Evolutionary conservation across 2,329 filamentous ascomycete species (phyloP).

Genomic region (Fusarium tanahbumbuense): DNA sequence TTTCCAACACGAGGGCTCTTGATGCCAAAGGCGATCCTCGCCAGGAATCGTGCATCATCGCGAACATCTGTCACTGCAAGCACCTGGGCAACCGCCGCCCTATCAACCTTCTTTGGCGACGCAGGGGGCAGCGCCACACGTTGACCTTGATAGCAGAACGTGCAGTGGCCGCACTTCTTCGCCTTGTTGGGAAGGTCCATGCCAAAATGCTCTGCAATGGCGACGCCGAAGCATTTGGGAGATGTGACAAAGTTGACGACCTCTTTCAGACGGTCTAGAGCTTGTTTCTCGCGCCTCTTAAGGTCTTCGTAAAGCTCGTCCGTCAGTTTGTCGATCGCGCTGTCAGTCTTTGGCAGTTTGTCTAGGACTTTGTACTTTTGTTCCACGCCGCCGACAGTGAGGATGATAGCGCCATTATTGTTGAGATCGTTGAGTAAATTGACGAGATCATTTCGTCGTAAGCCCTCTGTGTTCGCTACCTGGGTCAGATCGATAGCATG

Average conservation of each 20-base stretch:
- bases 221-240: slow-evolving; percentile 61
- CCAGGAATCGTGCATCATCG: slow-evolving; percentile 69
- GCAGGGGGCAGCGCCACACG: slow-evolving; percentile 54
- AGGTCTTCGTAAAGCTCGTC: slow-evolving; percentile 63
- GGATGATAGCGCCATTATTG: slow-evolving; percentile 60
- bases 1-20: slow-evolving; percentile 64
- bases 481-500: slow-evolving; percentile 62
- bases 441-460: slow-evolving; percentile 62
- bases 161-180: slow-evolving; percentile 66
- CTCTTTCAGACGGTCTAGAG: slow-evolving; percentile 61
- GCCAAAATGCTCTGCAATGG: slow-evolving; percentile 68
- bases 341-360: slow-evolving; percentile 55
- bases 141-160: slow-evolving; percentile 51
- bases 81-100: slow-evolving; percentile 55
- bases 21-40: slow-evolving; percentile 71
- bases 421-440: slow-evolving; percentile 66
- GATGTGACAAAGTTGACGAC: slow-evolving; percentile 66
- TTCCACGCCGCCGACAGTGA: slow-evolving; percentile 63
- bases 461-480: slow-evolving; percentile 46
- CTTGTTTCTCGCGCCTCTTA: slow-evolving; percentile 62
- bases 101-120: slow-evolving; percentile 54
- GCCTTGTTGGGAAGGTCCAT: slow-evolving; percentile 60
- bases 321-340: slow-evolving; percentile 59
- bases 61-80: slow-evolving; percentile 58
- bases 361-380: slow-evolving; percentile 65